Base-by-base conservation (phyloP, 2,329 filamentous ascomycete species). In the Ophiocordyceps sinensis region DNA sequence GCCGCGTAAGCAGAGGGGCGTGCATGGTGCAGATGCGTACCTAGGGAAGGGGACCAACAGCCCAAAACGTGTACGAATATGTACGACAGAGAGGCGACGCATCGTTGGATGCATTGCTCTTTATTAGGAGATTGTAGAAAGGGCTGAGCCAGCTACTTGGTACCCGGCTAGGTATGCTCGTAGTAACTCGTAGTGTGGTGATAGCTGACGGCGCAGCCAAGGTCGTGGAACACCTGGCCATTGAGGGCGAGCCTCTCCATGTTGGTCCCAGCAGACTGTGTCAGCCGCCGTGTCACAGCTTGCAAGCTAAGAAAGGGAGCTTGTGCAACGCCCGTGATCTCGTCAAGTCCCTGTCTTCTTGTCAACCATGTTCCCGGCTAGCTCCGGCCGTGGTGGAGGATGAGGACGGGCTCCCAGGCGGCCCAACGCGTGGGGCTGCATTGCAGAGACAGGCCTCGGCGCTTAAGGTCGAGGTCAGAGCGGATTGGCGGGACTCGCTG, bases 401-500 rank as follows among this genome's bases (percentile, higher is more conserved):
- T 42, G 42, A 43, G 38, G 41, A 38, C 37, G 28, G 31, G 40
- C 37, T 15, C 37, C 34, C 15, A 28, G 30, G 41, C 45, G 46
- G 48, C 46, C 46, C 50, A 57, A 53, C 52, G 45, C 55, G 55
- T 57, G 56, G 62, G 63, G 61, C 63, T 68, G 68, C 68, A 70
- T 63, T 59, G 57, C 60, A 58, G 54, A 11, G 63, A 66, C 67
- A 71, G 65, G 64, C 63, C 58, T 67, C 65, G 68, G 72, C 72
- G 72, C 71, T 75, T 75, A 75, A 36, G 21, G 21, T 36, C 15
- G 15, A 61, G 50, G 58, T 55, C 55, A 36, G n/a, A 23, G 38
- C 35, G n/a, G 38, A 34, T 26, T 42, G 62, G 47, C 49, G 51
- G 17, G 36, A 37, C 57, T 64, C 61, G 57, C 62, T n/a, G n/a